Percentiles rank a stretch among this genome's conserved stretches.
Evolutionary conservation across 164 flowering plant species (phyloP).

Genomic region (Vitis amurensis): DNA sequence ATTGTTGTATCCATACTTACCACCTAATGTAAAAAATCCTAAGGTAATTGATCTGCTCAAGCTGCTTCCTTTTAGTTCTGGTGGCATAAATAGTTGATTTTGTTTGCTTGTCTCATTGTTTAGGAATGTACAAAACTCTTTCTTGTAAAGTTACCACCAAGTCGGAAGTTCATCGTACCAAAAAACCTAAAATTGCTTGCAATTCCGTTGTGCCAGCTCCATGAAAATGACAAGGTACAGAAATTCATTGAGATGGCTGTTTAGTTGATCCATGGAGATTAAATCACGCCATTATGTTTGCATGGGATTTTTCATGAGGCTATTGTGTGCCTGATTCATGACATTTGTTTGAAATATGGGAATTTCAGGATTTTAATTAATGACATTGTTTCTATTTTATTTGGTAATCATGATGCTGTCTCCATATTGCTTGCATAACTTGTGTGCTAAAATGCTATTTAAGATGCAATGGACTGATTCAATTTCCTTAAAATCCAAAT

Average conservation of each 20-base stretch:
- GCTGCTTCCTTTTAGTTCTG: constrained; percentile 2
- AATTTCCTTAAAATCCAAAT: neutral
- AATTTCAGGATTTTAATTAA: too few species aligned
- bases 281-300: neutral
- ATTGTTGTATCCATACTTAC: constrained; percentile 50
- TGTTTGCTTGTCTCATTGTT: constrained; percentile 6
- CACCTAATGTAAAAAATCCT: constrained; percentile 51
- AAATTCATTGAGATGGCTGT: neutral
- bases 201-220: constrained; percentile 65
- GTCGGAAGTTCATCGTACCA: constrained; percentile 56
- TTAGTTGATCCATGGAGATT: neutral
- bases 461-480: neutral
- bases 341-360: too few species aligned
- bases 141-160: constrained; percentile 60
- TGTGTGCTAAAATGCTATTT: neutral
- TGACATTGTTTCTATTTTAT: too few species aligned
- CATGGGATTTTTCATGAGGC: neutral
- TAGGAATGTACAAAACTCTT: constrained; percentile 83
- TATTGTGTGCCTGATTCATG: too few species aligned
- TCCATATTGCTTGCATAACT: neutral
- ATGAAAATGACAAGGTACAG: constrained; percentile 61
- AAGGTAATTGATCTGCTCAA: constrained; percentile 38
- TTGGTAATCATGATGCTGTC: neutral
- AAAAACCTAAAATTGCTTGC: constrained; percentile 67
- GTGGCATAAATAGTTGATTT: neutral